phyloP scores from a whole-genome alignment of 2,329 filamentous ascomycete genomes.

The Ciborinia camelliae region DNA sequence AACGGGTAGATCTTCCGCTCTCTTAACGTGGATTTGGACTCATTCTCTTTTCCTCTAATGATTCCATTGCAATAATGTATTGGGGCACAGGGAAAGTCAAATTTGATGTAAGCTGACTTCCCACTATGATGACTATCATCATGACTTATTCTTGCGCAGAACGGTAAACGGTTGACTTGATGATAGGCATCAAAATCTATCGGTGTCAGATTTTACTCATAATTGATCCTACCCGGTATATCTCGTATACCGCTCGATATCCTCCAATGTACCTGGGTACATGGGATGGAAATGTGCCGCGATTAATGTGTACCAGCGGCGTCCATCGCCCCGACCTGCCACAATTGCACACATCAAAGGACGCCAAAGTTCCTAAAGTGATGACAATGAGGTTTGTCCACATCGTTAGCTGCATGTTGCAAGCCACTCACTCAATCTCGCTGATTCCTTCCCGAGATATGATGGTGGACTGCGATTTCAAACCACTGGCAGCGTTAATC shows the following conservation, averaged over 20 bases:
- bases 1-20: background rate
- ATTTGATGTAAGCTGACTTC: slow-evolving; percentile 11
- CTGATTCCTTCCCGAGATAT: background rate
- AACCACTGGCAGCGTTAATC: background rate
- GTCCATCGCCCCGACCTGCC: background rate
- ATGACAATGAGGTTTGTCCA: slow-evolving; percentile 8
- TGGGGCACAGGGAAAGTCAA: background rate
- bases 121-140: slow-evolving; percentile 4
- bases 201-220: background rate
- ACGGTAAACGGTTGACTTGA: background rate
- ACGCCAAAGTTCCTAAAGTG: background rate
- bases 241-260: background rate
- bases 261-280: background rate
- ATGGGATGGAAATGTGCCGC: slow-evolving; percentile 9
- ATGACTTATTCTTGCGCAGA: slow-evolving; percentile 2
- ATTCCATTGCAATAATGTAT: background rate
- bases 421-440: background rate
- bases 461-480: background rate
- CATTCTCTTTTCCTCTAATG: background rate
- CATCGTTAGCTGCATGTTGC: slow-evolving; percentile 9
- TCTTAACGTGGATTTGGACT: background rate
- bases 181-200: background rate
- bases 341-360: background rate
- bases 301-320: slow-evolving; percentile 7
- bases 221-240: background rate